These are phyloP conservation scores for Schizosaccharomyces versatilis DNA, from an alignment of 1,139 yeast species.

Conservation along the genomic window DNA sequence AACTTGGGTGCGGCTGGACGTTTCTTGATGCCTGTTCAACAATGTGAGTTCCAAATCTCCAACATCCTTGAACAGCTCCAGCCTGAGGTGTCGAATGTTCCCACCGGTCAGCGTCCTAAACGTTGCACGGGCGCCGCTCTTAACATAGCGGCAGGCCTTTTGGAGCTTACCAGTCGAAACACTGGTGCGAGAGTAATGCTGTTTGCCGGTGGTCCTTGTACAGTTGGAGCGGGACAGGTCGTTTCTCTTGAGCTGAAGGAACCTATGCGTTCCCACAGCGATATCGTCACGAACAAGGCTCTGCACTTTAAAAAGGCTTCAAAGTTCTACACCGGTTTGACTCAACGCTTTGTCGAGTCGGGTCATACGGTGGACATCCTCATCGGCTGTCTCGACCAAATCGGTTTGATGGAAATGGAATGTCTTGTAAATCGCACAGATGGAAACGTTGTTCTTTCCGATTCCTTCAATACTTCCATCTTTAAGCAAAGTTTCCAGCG, in stretches of 20 bases:
- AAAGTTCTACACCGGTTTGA: constrained; percentile 61
- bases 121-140: constrained; percentile 90
- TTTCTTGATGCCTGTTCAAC: constrained; percentile 67
- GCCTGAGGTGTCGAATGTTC: constrained; percentile 81
- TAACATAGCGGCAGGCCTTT: constrained; percentile 57
- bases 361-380: constrained; percentile 81
- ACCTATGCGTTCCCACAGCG: constrained; percentile 92
- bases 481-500: constrained; percentile 85
- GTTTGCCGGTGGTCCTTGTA: constrained; percentile 89
- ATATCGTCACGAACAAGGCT: constrained; percentile 72
- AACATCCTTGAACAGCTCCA: constrained; percentile 57
- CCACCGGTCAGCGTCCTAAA: constrained; percentile 70
- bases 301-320: constrained; percentile 81
- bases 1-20: constrained; percentile 31
- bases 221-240: constrained; percentile 84
- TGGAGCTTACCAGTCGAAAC: constrained; percentile 72
- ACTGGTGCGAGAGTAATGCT: constrained; percentile 78
- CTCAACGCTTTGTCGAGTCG: constrained; percentile 50
- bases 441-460: constrained; percentile 75
- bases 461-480: constrained; percentile 89
- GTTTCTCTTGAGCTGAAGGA: constrained; percentile 82
- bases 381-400: constrained; percentile 96
- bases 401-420: constrained; percentile 94
- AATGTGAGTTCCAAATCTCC: constrained; percentile 70
- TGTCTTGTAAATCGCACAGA: constrained; percentile 73